These are phyloP conservation scores for Dioszegia hungarica DNA, from an alignment of 768 basidiomycete genomes.

Conservation along the genomic window DNA sequence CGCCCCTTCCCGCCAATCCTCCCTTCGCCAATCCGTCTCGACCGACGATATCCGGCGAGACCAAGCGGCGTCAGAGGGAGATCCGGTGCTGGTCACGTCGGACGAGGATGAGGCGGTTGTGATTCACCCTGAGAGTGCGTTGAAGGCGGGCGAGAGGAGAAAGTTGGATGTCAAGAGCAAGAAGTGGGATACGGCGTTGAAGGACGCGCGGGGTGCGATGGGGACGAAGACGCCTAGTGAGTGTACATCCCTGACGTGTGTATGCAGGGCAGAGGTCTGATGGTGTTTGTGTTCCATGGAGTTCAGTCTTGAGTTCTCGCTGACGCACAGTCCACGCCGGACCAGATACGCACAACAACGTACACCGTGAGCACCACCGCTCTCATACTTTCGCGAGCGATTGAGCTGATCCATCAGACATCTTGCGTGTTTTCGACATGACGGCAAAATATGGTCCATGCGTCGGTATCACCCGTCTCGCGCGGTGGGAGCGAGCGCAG, in stretches of 20 bases:
- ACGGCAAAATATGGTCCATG: conserved; percentile 44
- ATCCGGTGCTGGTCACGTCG: neutral
- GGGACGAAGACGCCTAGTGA: conserved; percentile 60
- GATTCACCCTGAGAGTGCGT: neutral
- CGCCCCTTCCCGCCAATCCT: conserved; percentile 1
- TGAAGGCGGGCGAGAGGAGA: conserved; percentile 10
- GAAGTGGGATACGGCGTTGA: conserved; percentile 57
- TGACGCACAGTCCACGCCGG: conserved; percentile 36
- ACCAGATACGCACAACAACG: conserved; percentile 40
- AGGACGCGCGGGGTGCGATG: conserved; percentile 56
- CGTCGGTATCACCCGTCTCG: conserved; percentile 58
- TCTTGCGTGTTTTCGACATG: conserved; percentile 48
- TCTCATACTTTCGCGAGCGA: neutral
- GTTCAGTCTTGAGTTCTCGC: neutral
- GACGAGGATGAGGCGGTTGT: conserved; percentile 3
- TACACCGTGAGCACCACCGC: conserved; percentile 33
- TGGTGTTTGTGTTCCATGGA: too few relatives aligned
- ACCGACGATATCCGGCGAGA: neutral
- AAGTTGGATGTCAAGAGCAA: conserved; percentile 53
- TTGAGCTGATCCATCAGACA: conserved; percentile 15
- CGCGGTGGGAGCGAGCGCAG: conserved; percentile 81
- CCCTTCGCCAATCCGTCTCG: conserved; percentile 1
- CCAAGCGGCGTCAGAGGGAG: neutral
- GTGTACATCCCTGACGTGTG: conserved; percentile 41
- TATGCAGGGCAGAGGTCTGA: too few relatives aligned